These are phyloP conservation scores for Leucoagaricus sp. DNA, from an alignment of 1,284 basidiomycete genomes.

Conservation along the genomic window DNA sequence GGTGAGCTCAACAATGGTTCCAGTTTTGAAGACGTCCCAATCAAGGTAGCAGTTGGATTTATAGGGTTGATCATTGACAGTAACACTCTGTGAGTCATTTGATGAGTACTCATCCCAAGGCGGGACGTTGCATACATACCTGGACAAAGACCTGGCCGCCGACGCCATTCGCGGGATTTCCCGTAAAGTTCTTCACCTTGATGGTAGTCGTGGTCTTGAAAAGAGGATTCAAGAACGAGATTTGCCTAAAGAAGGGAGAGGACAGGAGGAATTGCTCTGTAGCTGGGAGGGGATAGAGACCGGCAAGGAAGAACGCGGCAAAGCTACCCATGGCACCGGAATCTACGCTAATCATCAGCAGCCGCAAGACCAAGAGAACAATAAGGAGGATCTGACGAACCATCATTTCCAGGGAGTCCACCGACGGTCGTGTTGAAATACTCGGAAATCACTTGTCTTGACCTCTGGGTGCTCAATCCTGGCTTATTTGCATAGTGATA, in stretches of 20 bases:
- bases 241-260: slow-evolving; percentile 60
- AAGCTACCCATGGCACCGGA: slow-evolving; percentile 66
- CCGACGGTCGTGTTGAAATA: slow-evolving; percentile 56
- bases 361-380: slow-evolving; percentile 2
- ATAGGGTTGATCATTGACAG: slow-evolving; percentile 54
- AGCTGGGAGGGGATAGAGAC: slow-evolving; percentile 63
- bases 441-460: slow-evolving; percentile 53
- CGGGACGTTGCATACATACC: slow-evolving; percentile 31
- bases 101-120: background rate
- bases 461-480: slow-evolving; percentile 54
- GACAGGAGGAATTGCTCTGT: slow-evolving; percentile 60
- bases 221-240: slow-evolving; percentile 60
- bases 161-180: slow-evolving; percentile 51
- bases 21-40: slow-evolving; percentile 57
- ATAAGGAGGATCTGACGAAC: slow-evolving; percentile 31
- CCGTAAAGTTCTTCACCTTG: slow-evolving; percentile 47
- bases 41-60: slow-evolving; percentile 63
- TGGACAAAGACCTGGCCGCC: slow-evolving; percentile 58
- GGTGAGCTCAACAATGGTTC: slow-evolving; percentile 54
- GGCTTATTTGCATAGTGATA: slow-evolving; percentile 64
- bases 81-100: slow-evolving; percentile 44
- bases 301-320: slow-evolving; percentile 58
- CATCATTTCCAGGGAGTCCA: slow-evolving; percentile 64
- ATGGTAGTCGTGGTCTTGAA: slow-evolving; percentile 61
- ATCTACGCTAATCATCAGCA: slow-evolving; percentile 11